Percentiles rank a stretch among this genome's conserved stretches.
phyloP scores from a whole-genome alignment of 2,329 filamentous ascomycete genomes.

The Pseudogymnoascus sp. region DNA sequence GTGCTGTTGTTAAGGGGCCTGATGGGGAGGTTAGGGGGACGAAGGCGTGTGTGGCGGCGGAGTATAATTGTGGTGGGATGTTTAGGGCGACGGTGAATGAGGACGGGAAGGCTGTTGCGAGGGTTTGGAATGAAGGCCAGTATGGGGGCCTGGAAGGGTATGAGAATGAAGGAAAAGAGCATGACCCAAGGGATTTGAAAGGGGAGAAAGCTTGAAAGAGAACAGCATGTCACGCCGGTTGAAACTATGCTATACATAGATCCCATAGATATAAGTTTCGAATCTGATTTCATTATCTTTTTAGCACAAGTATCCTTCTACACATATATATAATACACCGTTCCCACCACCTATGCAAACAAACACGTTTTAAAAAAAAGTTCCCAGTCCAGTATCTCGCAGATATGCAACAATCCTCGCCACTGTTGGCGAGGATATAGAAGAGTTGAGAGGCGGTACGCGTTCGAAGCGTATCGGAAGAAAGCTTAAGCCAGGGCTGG shows the following conservation, averaged over 20 bases:
- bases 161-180: conserved; percentile 29
- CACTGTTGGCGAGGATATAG: conserved; percentile 1
- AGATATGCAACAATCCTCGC: background rate
- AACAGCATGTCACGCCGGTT: background rate
- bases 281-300: conserved; percentile 10
- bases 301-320: conserved; percentile 5
- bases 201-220: conserved; percentile 18
- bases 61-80: conserved; percentile 85
- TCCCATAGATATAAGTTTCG: background rate
- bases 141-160: conserved; percentile 28
- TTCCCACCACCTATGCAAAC: conserved; percentile 10
- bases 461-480: conserved; percentile 4
- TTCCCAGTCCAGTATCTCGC: conserved; percentile 3
- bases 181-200: conserved; percentile 28
- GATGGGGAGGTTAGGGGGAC: conserved; percentile 39
- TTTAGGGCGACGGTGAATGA: conserved; percentile 72
- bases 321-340: conserved; percentile 8
- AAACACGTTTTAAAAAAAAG: conserved; percentile 9
- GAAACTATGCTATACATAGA: background rate
- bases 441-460: conserved; percentile 8
- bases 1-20: conserved; percentile 42
- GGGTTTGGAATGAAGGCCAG: conserved; percentile 43
- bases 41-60: conserved; percentile 56
- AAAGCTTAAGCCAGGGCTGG: conserved; percentile 5
- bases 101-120: conserved; percentile 49